These are phyloP conservation scores for Emericellopsis terricola DNA, from an alignment of 495 filamentous ascomycete genomes.

Conservation along the genomic window DNA sequence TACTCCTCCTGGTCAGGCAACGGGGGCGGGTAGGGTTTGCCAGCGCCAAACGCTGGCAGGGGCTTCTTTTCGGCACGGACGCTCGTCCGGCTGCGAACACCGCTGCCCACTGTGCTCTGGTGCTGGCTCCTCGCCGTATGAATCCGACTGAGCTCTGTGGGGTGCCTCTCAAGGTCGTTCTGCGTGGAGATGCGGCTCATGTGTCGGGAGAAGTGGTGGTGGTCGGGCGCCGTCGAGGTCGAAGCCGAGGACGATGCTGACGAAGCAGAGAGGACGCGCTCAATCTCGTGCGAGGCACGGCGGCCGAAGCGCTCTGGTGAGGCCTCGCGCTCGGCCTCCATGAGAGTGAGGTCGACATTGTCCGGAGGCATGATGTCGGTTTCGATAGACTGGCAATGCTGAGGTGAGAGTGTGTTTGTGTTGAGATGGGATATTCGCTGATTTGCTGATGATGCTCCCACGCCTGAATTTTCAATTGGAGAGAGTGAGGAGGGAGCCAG, in stretches of 20 bases:
- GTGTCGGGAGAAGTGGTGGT: slow-evolving; percentile 7
- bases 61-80: slow-evolving; percentile 36
- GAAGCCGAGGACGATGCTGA: slow-evolving; percentile 29
- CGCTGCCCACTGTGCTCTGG: slow-evolving; percentile 51
- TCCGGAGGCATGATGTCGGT: slow-evolving; percentile 18
- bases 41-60: slow-evolving; percentile 43
- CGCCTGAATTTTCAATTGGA: neutral
- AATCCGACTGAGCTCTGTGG: slow-evolving; percentile 59
- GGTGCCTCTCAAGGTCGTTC: slow-evolving; percentile 49
- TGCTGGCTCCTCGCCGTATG: slow-evolving; percentile 60
- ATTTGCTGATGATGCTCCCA: neutral
- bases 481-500: neutral
- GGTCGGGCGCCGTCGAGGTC: slow-evolving; percentile 6
- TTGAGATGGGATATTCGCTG: neutral
- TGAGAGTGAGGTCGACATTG: slow-evolving; percentile 32
- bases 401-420: neutral
- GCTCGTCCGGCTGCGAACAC: slow-evolving; percentile 29
- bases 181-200: slow-evolving; percentile 46
- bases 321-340: slow-evolving; percentile 25
- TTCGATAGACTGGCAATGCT: no score
- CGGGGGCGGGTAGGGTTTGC: slow-evolving; percentile 59
- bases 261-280: slow-evolving; percentile 27
- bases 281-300: slow-evolving; percentile 24
- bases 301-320: slow-evolving; percentile 10
- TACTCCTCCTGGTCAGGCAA: slow-evolving; percentile 63